Evolutionary conservation across 108 stramenopile genomes (phyloP), one percentile per base, ranked within the genome.

Genomic region (Pelagomonas calceolata): DNA sequence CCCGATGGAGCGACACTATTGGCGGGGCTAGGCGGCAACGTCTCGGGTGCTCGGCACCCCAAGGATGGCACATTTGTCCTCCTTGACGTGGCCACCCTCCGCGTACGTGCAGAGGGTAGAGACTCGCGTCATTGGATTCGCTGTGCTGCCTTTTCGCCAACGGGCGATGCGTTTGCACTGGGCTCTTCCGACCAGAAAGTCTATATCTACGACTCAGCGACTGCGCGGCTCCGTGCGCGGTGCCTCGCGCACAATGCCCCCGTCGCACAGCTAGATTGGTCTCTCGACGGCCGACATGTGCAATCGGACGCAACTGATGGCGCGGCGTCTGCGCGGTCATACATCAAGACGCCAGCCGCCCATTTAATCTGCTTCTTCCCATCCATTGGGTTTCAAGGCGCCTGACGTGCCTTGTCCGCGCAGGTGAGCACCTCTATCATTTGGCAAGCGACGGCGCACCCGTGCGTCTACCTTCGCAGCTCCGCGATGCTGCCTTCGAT

Each of bases 261-360:
- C 60, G 78, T 86, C 4, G 68, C 70, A 17, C 84, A 81, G 39
- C 36, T 86, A 0, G 85, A 86, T 66, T 81, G 84, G 21, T 67
- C 71, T 18, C 35, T 44, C 31, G 81, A 84, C 72, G 45, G 65
- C 44, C 68, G 76, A 37, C 79, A 73, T 32, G 30, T 86, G 21
- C 84, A 81, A 70, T 73, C 51, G 63, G 79, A 78, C 36, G 43
- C 75, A 46, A 71, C 64, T 30, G 82, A 81, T 35, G 74, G n/a
- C n/a, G n/a, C n/a, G n/a, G n/a, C n/a, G n/a, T n/a, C n/a, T n/a
- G n/a, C n/a, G n/a, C n/a, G n/a, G n/a, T n/a, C n/a, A n/a, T n/a
- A n/a, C n/a, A n/a, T n/a, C n/a, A n/a, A n/a, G n/a, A n/a, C n/a
- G n/a, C n/a, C n/a, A n/a, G n/a, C n/a, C n/a, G n/a, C n/a, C n/a